Conservation (phyloP, 345 rosid species). For the Corymbia maculata region DNA sequence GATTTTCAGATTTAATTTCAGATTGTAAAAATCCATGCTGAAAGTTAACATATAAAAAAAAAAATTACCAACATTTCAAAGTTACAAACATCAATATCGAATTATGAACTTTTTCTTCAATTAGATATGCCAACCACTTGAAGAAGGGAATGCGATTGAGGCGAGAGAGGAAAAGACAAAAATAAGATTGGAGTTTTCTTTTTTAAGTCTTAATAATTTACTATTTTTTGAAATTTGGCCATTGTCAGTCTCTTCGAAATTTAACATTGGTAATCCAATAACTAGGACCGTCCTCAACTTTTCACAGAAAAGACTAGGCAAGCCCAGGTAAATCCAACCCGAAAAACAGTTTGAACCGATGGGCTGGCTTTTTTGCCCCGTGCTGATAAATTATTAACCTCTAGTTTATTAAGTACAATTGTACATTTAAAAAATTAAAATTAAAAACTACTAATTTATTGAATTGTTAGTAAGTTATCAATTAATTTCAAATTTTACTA, state of each 20-base stretch:
- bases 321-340: background rate
- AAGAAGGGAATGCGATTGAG: too few relatives aligned
- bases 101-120: background rate
- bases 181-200: too few relatives aligned
- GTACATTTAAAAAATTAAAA: background rate
- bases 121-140: too few relatives aligned
- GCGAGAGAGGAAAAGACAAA: too few relatives aligned
- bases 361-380: too few relatives aligned
- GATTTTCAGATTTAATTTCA: too few relatives aligned
- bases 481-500: background rate
- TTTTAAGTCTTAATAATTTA: too few relatives aligned
- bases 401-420: background rate
- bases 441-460: too few relatives aligned
- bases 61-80: fast-evolving
- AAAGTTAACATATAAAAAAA: background rate
- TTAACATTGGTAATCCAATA: background rate
- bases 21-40: background rate
- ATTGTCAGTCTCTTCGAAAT: fast-evolving
- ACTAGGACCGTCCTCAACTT: too few relatives aligned
- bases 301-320: background rate
- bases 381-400: background rate
- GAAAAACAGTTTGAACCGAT: too few relatives aligned
- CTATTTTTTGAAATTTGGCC: too few relatives aligned
- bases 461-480: background rate
- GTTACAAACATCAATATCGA: too few relatives aligned